Evolutionary conservation across 495 filamentous ascomycete species (phyloP), one percentile per base, ranked within the genome.

Genomic region (Penicillium simplicissimum): DNA sequence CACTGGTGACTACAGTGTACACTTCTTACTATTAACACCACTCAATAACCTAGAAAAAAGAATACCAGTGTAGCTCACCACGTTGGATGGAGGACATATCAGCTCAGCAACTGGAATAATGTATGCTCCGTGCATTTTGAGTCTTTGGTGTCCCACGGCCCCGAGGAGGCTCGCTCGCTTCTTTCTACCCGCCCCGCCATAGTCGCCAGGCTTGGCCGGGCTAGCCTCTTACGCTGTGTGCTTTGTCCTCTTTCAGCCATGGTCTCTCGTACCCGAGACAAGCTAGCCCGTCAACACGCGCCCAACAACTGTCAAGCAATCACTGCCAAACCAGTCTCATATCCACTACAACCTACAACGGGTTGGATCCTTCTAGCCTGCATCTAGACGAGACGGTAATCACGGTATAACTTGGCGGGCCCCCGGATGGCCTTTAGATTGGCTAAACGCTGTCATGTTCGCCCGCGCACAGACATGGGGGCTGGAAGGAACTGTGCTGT

Each of bases 161-260:
- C 28, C 21, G 45, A 49, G 45, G 21, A 28, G 45, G 45, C 45
- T 53, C 31, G 51, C 51, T 53, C 67, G 60, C 52, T 60, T 64
- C 58, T 58, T 63, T 58, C 60, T 62, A 55, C 60, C 53, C 45
- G 34, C 45, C 25, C 45, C 23, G 23, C 28, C 8, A 10, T 19
- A 36, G 31, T 34, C 51, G 23, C 13, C 31, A 19, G 31, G n/a
- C 51, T 23, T 53, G 31, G 28, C 51, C 35, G 31, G 51, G 51
- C 51, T 53, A 31, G 28, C 6, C 13, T 14, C 14, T 35, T n/a
- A 14, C 15, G 17, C 17, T 52, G 10, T 35, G 33, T 51, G 38
- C 55, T 21, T 9, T 42, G 33, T 17, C 33, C 45, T 49, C 6
- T 31, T 49, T 31, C 45, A 31, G 45, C 3, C 45, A 15, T 49